Evolutionary conservation across 225 moss, liverwort and hornwort genomes (phyloP).

Genomic region (Ulota crispa): DNA sequence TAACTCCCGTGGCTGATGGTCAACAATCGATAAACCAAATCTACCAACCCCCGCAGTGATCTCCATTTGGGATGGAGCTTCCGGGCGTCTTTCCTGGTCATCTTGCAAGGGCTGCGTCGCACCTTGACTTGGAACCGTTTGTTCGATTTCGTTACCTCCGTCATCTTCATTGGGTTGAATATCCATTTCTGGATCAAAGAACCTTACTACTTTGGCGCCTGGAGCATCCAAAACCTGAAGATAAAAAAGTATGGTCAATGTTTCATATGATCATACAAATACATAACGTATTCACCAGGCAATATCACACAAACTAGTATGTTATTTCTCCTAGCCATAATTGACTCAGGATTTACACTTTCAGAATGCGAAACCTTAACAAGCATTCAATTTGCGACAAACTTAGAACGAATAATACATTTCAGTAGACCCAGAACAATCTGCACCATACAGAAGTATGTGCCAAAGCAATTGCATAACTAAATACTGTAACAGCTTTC

Average conservation of each 20-base stretch:
- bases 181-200: slow-evolving; percentile 59
- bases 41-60: slow-evolving; percentile 57
- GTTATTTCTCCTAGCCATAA: background rate
- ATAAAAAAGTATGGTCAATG: slow-evolving; percentile 17
- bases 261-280: background rate
- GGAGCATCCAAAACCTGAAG: slow-evolving; percentile 55
- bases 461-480: background rate
- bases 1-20: slow-evolving; percentile 75
- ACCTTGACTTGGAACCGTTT: slow-evolving; percentile 37
- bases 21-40: slow-evolving; percentile 69
- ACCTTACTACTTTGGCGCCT: slow-evolving; percentile 69
- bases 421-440: background rate
- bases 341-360: background rate
- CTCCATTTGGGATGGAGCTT: slow-evolving; percentile 60
- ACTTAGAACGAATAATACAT: background rate
- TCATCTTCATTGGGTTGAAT: slow-evolving; percentile 30
- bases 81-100: slow-evolving; percentile 36
- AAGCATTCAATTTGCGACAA: background rate
- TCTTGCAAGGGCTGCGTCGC: slow-evolving; percentile 31
- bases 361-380: background rate
- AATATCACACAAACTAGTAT: background rate
- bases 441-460: background rate
- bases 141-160: slow-evolving; percentile 52
- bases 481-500: background rate
- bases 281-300: background rate